Base-by-base conservation (phyloP, 495 filamentous ascomycete genomes). In the Penicillium paxilli region DNA sequence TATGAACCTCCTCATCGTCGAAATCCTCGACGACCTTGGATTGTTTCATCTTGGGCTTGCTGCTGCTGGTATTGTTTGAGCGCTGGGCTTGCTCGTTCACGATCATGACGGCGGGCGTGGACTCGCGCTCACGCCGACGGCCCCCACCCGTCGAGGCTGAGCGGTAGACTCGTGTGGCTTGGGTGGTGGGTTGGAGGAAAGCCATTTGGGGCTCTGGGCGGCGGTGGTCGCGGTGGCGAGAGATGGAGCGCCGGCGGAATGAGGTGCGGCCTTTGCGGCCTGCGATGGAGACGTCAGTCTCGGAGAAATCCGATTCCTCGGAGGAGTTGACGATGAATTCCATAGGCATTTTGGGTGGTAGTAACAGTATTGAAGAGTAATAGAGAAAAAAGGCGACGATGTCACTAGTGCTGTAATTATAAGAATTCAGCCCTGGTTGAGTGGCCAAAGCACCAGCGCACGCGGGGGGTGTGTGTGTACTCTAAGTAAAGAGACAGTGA, bases 141-240 rank as follows among this genome's bases (percentile, higher is more conserved):
- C 69, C 62, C 16, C 57, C 63, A 25, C 75, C 74, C 1, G 71
- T 77, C 7, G 75, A 78, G 8, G 67, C 62, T 2, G 75, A 78
- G 2, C 75, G 72, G 25, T 67, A 64, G 3, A 73, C 46, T 32
- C 65, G 12, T n/a, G 23, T 25, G 4, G 9, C 19, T 10, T 44
- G 41, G 4, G 25, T 14, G 6, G 44, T 19, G n/a, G 23, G 22
- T n/a, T 20, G 21, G 44, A 28, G 22, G 40, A 32, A 33, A 38
- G 26, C 41, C 17, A 16, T 33, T 25, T 5, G 25, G 17, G 41
- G 28, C 33, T 66, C 65, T 5, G 68, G 65, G 35, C 47, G 60
- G 22, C 67, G 75, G 24, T 57, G 65, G 35, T 45, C 59, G 22
- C 67, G 75, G 24, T 57, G 64, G 24, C 75, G 73, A 28, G 75